Evolutionary conservation across 1,139 yeast species (phyloP), one percentile per base, ranked within the genome.

Genomic region (Geotrichum macrosporum): DNA sequence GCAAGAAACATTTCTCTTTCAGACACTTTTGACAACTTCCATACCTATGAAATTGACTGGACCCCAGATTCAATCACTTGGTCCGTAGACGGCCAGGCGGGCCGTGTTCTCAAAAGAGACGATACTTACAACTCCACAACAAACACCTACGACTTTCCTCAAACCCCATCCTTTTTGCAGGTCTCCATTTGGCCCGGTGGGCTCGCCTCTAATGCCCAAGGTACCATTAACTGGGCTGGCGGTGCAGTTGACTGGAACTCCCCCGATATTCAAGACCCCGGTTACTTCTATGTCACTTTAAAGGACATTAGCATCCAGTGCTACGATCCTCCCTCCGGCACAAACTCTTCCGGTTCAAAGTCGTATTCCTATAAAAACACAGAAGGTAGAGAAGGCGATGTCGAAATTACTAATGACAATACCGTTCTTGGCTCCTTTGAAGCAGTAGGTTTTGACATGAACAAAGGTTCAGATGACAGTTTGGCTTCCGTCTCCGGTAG

Each of bases 151-250:
- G 67, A 68, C 52, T 89, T 65, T 70, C 97, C 97, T n/a, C 94
- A 86, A 68, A 87, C 96, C 3, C 97, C 97, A 1, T 73, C 92
- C 43, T 77, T 94, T 61, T 68, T 89, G 50, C 95, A 89, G 68
- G 68, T 86, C 48, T 87, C 95, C 4, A 66, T 89, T 53, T 89
- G 97, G 97, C 95, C 97, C 3, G 96, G 85, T 65, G 96, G 96
- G 51, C 76, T 74, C 52, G 68, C 78, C 21, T 58, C 72, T 41
- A 78, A 77, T 62, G 80, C 79, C 31, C 67, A 70, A 38, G 97
- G 96, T 63, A 89, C 96, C 15, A 73, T 81, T 54, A 83, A 77
- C 55, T 89, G 97, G 96, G 95, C 96, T 32, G 96, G 97, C 63
- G 97, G 96, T 61, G 69, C 60, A 4, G 78, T 88, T 50, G 76